Evolutionary conservation across 2,329 filamentous ascomycete species (phyloP).

Genomic region (Bipolaris gigantea): DNA sequence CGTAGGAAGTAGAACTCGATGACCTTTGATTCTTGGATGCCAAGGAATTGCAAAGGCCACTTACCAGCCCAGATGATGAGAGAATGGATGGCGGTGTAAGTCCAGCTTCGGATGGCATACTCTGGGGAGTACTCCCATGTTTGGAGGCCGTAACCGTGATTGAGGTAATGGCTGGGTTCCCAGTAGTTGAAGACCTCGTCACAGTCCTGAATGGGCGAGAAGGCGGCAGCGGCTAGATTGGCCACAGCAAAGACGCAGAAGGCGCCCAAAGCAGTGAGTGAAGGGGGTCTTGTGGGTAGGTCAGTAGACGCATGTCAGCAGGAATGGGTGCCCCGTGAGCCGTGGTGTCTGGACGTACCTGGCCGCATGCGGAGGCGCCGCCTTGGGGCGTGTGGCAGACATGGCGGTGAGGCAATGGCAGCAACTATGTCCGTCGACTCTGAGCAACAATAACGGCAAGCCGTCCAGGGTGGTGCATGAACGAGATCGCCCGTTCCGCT

Average conservation of each 20-base stretch:
- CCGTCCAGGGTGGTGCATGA: background rate
- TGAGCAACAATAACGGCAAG: background rate
- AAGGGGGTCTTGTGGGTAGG: conserved; percentile 34
- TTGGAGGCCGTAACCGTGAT: conserved; percentile 88
- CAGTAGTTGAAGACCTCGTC: conserved; percentile 99
- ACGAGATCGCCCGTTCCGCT: conserved; percentile 8
- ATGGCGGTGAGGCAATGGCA: conserved; percentile 2
- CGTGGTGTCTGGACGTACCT: conserved; percentile 1
- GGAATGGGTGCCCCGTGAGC: background rate
- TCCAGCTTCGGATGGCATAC: conserved; percentile 93
- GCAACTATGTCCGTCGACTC: background rate
- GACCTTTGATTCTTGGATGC: conserved; percentile 46
- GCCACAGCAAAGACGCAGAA: conserved; percentile 80
- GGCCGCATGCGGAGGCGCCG: background rate
- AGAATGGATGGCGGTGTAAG: conserved; percentile 82
- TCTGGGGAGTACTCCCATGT: conserved; percentile 99
- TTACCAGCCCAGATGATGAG: conserved; percentile 67
- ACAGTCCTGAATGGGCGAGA: conserved; percentile 93
- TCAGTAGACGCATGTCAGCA: background rate
- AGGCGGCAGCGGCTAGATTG: conserved; percentile 75
- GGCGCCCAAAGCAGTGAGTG: conserved; percentile 69
- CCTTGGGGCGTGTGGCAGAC: conserved; percentile 5
- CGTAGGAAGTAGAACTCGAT: conserved; percentile 87
- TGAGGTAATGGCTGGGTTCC: conserved; percentile 94
- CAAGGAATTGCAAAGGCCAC: conserved; percentile 48